Evolutionary conservation across 352 stramenopile species (phyloP).

Genomic region (Phytopythium litorale): DNA sequence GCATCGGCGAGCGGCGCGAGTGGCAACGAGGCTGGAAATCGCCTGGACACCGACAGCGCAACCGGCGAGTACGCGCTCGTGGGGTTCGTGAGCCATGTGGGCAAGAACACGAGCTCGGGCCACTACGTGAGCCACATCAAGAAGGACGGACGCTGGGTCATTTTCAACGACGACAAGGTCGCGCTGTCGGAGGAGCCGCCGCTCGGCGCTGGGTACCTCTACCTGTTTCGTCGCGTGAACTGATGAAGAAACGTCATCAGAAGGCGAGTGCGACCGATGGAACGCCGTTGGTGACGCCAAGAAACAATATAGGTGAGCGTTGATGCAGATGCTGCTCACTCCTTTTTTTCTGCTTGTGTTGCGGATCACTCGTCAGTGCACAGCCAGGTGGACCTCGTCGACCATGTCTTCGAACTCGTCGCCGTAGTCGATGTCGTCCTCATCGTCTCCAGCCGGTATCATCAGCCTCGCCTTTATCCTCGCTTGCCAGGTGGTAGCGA

Average conservation of each 20-base stretch:
- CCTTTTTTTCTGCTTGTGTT: slow-evolving; percentile 11
- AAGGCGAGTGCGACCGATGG: not conserved
- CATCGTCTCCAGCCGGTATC: slow-evolving; percentile 3
- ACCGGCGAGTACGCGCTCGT: slow-evolving; percentile 91
- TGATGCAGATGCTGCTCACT: not conserved
- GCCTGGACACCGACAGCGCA: slow-evolving; percentile 45
- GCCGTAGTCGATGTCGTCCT: slow-evolving; percentile 57
- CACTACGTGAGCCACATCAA: slow-evolving; percentile 99
- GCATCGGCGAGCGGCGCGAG: slow-evolving; percentile 14
- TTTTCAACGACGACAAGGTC: slow-evolving; percentile 99
- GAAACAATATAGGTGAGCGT: slow-evolving; percentile 1
- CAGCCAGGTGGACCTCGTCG: slow-evolving; percentile 53
- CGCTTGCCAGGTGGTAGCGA: not conserved
- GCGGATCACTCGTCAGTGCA: slow-evolving; percentile 23
- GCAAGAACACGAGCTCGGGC: slow-evolving; percentile 96
- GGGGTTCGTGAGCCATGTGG: slow-evolving; percentile 98
- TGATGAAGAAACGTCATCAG: not conserved
- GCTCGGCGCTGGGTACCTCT: slow-evolving; percentile 95
- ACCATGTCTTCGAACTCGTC: slow-evolving; percentile 83
- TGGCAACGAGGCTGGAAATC: slow-evolving; percentile 22
- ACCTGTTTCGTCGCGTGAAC: slow-evolving; percentile 88
- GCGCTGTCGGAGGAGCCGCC: slow-evolving; percentile 93
- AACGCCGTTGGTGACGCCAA: not conserved
- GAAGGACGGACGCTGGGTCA: slow-evolving; percentile 95
- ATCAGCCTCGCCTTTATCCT: slow-evolving; percentile 3